These are phyloP conservation scores for Cyberlindnera mrakii DNA, from an alignment of 805 yeast species.

Conservation along the genomic window DNA sequence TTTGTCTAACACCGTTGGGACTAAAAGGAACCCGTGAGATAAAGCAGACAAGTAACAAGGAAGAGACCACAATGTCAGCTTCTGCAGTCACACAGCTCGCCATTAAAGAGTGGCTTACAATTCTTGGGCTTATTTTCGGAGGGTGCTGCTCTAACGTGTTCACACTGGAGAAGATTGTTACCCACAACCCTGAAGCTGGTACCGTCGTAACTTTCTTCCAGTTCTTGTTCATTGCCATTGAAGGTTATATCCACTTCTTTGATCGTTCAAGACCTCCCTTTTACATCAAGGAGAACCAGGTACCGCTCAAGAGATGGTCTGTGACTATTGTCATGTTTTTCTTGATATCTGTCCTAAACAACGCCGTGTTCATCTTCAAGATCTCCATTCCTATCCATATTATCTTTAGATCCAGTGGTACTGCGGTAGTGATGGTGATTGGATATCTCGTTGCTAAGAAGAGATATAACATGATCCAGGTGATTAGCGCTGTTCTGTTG, in stretches of 20 bases:
- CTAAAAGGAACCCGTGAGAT: no score
- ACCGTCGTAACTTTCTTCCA: slow-evolving; percentile 52
- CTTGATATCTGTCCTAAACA: slow-evolving; percentile 46
- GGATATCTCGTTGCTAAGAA: slow-evolving; percentile 44
- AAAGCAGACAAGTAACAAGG: not conserved
- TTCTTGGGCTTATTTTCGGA: slow-evolving; percentile 43
- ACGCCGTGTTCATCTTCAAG: slow-evolving; percentile 49
- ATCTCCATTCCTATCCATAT: slow-evolving; percentile 65
- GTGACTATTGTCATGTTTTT: slow-evolving; percentile 46
- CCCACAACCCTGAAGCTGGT: slow-evolving; percentile 34
- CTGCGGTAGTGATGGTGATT: slow-evolving; percentile 52
- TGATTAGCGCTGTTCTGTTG: slow-evolving; percentile 43
- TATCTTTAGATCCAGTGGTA: slow-evolving; percentile 57
- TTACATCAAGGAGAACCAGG: slow-evolving; percentile 27
- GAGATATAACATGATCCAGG: slow-evolving; percentile 39
- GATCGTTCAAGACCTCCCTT: slow-evolving; percentile 26
- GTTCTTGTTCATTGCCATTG: slow-evolving; percentile 45
- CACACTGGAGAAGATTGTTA: slow-evolving; percentile 50
- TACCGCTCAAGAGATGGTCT: slow-evolving; percentile 40
- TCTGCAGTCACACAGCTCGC: slow-evolving; percentile 14
- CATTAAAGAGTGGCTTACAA: slow-evolving; percentile 18
- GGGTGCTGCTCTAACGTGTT: slow-evolving; percentile 73
- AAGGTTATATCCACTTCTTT: slow-evolving; percentile 33
- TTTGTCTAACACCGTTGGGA: no score
- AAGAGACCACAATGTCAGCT: not conserved